A percentile compares a stretch with the other conserved stretches of the same genome.
These are phyloP conservation scores for Cladosporium sp. DNA, from an alignment of 2,329 filamentous ascomycete genomes.

Conservation along the genomic window DNA sequence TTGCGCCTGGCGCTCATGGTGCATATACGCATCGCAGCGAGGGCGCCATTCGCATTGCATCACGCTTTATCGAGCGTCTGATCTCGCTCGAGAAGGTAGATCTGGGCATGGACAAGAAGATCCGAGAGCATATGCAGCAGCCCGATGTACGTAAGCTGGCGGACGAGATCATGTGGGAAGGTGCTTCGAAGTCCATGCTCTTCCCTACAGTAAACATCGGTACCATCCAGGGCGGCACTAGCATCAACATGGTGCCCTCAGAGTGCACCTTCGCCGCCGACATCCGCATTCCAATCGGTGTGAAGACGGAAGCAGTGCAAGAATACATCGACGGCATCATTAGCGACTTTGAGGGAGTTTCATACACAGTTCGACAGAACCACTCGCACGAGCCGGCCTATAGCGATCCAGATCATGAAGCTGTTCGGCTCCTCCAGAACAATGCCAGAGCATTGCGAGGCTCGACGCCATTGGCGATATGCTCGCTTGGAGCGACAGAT, in stretches of 20 bases:
- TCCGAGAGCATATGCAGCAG: conserved; percentile 29
- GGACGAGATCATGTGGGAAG: conserved; percentile 35
- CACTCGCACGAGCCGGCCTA: conserved; percentile 33
- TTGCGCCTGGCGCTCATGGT: conserved; percentile 35
- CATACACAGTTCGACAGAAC: conserved; percentile 30
- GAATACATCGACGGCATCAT: conserved; percentile 27
- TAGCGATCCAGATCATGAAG: conserved; percentile 32
- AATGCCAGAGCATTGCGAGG: conserved; percentile 25
- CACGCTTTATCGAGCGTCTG: conserved; percentile 29
- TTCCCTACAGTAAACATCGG: conserved; percentile 40
- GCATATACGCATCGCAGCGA: conserved; percentile 39
- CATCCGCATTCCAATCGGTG: conserved; percentile 38
- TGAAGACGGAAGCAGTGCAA: conserved; percentile 29
- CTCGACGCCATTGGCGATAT: conserved; percentile 31
- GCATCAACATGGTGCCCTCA: conserved; percentile 42
- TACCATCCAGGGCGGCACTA: conserved; percentile 37
- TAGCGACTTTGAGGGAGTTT: conserved; percentile 27
- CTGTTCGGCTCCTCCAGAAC: conserved; percentile 26
- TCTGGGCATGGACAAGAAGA: conserved; percentile 22
- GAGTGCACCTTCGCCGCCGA: conserved; percentile 38
- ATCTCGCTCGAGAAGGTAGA: conserved; percentile 28
- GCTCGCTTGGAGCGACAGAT: conserved; percentile 38
- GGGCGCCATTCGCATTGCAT: conserved; percentile 36
- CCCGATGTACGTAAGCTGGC: conserved; percentile 30
- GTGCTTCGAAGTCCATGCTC: conserved; percentile 31